Percentiles rank a stretch among this genome's conserved stretches.
These are phyloP conservation scores for Fomes fomentarius DNA, from an alignment of 1,284 basidiomycete species.

Conservation along the genomic window DNA sequence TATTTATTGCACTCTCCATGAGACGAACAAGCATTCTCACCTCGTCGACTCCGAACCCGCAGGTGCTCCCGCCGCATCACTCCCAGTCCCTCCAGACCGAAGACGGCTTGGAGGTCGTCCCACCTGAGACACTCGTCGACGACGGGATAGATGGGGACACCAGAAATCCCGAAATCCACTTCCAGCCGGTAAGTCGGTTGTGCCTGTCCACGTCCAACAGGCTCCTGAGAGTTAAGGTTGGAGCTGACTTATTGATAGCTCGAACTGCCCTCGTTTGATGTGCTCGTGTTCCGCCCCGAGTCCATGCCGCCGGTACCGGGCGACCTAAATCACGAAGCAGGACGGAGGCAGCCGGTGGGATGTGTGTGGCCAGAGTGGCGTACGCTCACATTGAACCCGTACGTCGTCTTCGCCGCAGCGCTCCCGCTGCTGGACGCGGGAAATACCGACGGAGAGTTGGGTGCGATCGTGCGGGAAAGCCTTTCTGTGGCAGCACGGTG, in stretches of 20 bases:
- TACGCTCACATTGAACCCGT: conserved; percentile 12
- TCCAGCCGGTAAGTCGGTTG: conserved; percentile 9
- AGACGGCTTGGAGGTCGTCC: neutral
- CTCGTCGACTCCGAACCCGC: neutral
- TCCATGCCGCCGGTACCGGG: conserved; percentile 1
- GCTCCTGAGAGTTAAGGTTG: too few species aligned
- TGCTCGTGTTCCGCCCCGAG: conserved; percentile 11
- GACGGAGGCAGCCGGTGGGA: neutral
- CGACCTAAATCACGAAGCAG: neutral
- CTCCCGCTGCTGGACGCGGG: neutral
- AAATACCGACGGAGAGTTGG: neutral
- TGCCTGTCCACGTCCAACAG: neutral
- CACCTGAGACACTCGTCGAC: conserved; percentile 11
- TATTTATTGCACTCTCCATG: too few species aligned
- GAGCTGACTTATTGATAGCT: too few species aligned
- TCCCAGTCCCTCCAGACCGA: neutral
- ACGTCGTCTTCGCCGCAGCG: conserved; percentile 4
- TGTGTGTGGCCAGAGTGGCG: conserved; percentile 11
- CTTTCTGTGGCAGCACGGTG: neutral
- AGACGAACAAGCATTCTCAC: too few species aligned
- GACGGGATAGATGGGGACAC: conserved; percentile 10
- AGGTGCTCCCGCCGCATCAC: neutral
- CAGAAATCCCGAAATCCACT: conserved; percentile 10
- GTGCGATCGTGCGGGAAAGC: neutral
- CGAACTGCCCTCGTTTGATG: conserved; percentile 11